Base-by-base conservation (phyloP, 148 eudicot genomes). In the Rhododendron mucronatum region DNA sequence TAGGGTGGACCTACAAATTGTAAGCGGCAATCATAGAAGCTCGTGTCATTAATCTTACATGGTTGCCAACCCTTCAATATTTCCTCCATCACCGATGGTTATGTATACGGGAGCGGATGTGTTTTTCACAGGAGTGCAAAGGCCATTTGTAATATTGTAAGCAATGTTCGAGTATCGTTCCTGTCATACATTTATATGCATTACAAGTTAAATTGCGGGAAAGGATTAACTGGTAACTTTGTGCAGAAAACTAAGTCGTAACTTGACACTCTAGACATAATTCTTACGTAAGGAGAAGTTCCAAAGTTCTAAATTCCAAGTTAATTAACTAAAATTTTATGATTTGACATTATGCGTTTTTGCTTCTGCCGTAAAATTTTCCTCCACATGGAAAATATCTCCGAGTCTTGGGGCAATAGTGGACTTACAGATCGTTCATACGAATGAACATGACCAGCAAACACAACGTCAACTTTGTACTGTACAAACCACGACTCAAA, bases 61-160 rank as follows among this genome's bases (percentile, higher is more conserved):
- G 85, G 35, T 83, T 44, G 91, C 92, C 23, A 89, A 74, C n/a
- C 93, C 93, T 84, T 92, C 91, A 48, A 89, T 86, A 37, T 91
- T 91, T 86, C 93, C 93, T 77, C 93, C 92, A 76, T 91, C 93
- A 0, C 93, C 93, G 50, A 91, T 90, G 65, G 91, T 90, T 44
- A 92, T 81, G 88, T 92, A 92, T 5, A 89, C 88, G 1, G 93
- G 93, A 10, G 93, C 93, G 5, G 91, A 89, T 8, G 10, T 85
- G 35, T 90, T 89, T 30, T 57, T 81, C 18, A 84, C 86, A 5
- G 92, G 93, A 51, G 2, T 51, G 90, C 92, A 86, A 14, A 83
- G 51, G 33, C 89, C 91, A 61, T 92, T 90, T 23, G 88, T 76
- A 35, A 92, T 88, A 82, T 90, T 89, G 82, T 89, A 92, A 13